Conservation (phyloP, 208 protist species). For the Acanthamoeba rhysodes region DNA sequence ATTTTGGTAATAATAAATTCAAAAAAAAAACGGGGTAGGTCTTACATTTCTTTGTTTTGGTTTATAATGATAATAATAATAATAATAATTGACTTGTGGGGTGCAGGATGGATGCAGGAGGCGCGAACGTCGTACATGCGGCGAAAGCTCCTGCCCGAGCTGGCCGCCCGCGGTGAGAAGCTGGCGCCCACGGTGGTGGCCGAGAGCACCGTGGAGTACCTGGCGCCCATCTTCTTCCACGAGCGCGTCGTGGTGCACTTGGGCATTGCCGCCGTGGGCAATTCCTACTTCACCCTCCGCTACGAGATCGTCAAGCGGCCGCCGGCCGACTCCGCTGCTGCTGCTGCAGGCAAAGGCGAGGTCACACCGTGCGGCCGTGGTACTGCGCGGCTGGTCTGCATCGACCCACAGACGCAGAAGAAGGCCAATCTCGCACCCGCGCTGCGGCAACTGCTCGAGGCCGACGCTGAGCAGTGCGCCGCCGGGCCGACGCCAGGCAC, state of each 20-base stretch:
- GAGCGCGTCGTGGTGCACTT: conserved; percentile 19
- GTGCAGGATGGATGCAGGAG: conserved; percentile 10
- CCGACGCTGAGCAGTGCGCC: not conserved
- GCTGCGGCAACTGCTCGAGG: conserved; percentile 4
- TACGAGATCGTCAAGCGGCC: conserved; percentile 35
- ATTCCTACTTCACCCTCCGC: not conserved
- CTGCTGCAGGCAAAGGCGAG: not conserved
- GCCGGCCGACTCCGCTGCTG: not conserved
- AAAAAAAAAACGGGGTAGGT: no score
- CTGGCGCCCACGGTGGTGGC: not conserved
- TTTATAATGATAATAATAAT: no score
- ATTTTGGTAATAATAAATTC: no score
- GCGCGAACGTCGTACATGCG: conserved; percentile 14
- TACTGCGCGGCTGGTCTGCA: not conserved
- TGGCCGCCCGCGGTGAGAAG: not conserved
- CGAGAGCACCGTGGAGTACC: conserved; percentile 8
- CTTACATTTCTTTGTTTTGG: no score
- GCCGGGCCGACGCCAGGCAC: not conserved
- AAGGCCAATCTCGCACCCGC: not conserved
- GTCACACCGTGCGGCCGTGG: not conserved
- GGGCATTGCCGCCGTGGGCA: conserved; percentile 8
- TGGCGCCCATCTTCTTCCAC: not conserved
- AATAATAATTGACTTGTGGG: not conserved
- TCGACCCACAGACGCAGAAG: conserved; percentile 36
- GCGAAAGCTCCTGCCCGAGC: not conserved